Base-by-base conservation (phyloP, 805 yeast species). In the Diddensiella transvaalensis region DNA sequence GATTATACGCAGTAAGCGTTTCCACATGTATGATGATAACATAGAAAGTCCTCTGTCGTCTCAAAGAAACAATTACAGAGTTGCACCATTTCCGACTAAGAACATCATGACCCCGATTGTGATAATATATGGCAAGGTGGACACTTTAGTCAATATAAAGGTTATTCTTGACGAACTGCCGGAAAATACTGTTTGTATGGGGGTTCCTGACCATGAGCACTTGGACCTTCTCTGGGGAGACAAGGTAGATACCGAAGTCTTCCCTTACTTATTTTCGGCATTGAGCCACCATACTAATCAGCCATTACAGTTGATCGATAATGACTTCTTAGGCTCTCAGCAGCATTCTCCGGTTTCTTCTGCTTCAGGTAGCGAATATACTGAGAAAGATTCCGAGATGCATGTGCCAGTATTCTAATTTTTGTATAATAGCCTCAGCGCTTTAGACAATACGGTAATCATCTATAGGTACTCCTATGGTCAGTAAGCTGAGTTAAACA, bases 161-260 rank as follows among this genome's bases (percentile, higher is more conserved):
- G 81, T 82, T 17, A 83, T 91, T 82, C 71, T 76, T 48, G 65
- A 69, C 4, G 86, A 85, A 55, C 69, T 91, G 33, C 96, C 96
- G 0, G 54, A 52, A 17, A 62, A 53, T 18, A 68, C 64, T 15
- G 59, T 53, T 19, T 74, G 78, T 2, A 69, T 79, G 11, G 82
- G 85, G 1, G 77, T 89, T 0, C 73, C 70, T 0, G 69, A 70
- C n/a, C 88, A 89, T 64, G 98, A 90, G 66, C 98, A 90, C 66
- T 71, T 90, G 61, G 98, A 91, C 62, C 78, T 91, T 48, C 67
- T 90, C 13, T 90, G 98, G 98, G 96, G 95, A 6, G 66, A 74
- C 6, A 79, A 82, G 46, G 87, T 85, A 0, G 77, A 57, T 26
- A 51, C 50, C 3, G 40, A 52, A 24, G 56, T 59, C 21, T 55